Conservation (phyloP, 176 grass and related monocot species). For the Echinochloa phyllopogon region DNA sequence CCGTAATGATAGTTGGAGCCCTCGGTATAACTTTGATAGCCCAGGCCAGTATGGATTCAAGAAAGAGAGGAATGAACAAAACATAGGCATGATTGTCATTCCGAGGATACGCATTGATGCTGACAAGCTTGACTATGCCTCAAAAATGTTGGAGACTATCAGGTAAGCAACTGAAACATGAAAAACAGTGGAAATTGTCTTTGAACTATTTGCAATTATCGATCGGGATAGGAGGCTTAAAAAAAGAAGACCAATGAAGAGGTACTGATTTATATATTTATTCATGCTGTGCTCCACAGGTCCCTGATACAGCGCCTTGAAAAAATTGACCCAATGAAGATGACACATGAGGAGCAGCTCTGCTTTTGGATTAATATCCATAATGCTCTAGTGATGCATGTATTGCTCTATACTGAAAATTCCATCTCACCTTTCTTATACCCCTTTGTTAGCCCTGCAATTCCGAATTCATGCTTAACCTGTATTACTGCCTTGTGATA, state of each 20-base stretch:
- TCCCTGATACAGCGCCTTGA: constrained; percentile 72
- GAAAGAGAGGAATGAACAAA: constrained; percentile 55
- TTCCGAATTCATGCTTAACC: constrained; percentile 22
- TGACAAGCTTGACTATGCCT: constrained; percentile 85
- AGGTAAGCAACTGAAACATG: constrained; percentile 56
- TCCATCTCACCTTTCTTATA: not conserved
- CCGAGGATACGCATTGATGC: constrained; percentile 80
- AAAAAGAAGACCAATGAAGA: not conserved
- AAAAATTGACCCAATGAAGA: constrained; percentile 74
- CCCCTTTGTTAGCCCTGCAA: not conserved
- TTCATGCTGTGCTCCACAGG: constrained; percentile 39
- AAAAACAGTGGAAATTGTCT: not conserved
- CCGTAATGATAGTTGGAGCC: constrained; percentile 67
- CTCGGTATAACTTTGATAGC: constrained; percentile 57
- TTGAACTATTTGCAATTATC: not conserved
- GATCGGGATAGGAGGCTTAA: not conserved
- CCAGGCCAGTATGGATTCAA: constrained; percentile 44
- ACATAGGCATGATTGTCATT: constrained; percentile 65
- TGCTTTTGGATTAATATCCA: constrained; percentile 95
- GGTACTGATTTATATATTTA: constrained; percentile 36
- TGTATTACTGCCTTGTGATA: constrained; percentile 30
- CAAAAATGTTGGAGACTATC: constrained; percentile 84
- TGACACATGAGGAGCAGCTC: constrained; percentile 78
- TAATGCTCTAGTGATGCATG: constrained; percentile 89
- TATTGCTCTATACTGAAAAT: constrained; percentile 47